A percentile compares a stretch with the other conserved stretches of the same genome.
These are phyloP conservation scores for Diaporthe citri DNA, from an alignment of 2,329 filamentous ascomycete genomes.

Conservation along the genomic window DNA sequence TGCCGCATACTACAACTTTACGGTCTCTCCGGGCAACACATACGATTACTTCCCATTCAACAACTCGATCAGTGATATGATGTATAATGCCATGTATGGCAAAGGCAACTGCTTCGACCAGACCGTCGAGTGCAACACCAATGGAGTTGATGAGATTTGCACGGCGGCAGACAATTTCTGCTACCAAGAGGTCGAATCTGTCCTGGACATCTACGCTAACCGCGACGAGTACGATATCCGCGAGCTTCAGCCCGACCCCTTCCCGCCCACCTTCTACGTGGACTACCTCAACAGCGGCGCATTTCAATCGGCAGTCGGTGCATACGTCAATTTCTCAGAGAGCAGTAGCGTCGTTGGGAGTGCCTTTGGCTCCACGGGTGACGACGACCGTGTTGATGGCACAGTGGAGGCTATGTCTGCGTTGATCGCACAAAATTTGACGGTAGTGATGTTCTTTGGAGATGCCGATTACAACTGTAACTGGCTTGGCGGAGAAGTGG, in stretches of 20 bases:
- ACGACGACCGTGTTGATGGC: slow-evolving; percentile 32
- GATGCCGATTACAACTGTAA: slow-evolving; percentile 40
- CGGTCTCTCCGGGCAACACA: slow-evolving; percentile 67
- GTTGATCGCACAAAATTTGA: slow-evolving; percentile 30
- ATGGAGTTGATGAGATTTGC: slow-evolving; percentile 65
- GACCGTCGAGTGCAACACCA: slow-evolving; percentile 66
- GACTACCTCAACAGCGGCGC: slow-evolving; percentile 69
- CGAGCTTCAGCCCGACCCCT: slow-evolving; percentile 66
- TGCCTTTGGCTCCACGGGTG: slow-evolving; percentile 36
- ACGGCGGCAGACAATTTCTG: slow-evolving; percentile 68
- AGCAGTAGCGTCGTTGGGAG: slow-evolving; percentile 31
- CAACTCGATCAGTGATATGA: slow-evolving; percentile 58
- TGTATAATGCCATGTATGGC: slow-evolving; percentile 72
- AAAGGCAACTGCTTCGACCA: slow-evolving; percentile 71
- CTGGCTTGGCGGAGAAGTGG: slow-evolving; percentile 36
- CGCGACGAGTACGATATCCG: slow-evolving; percentile 73
- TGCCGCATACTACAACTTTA: slow-evolving; percentile 69
- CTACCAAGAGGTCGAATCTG: slow-evolving; percentile 61
- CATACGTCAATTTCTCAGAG: slow-evolving; percentile 44
- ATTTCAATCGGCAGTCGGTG: slow-evolving; percentile 45
- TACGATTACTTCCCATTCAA: slow-evolving; percentile 68
- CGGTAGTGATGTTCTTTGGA: slow-evolving; percentile 35
- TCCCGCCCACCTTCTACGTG: slow-evolving; percentile 67
- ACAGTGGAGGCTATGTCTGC: slow-evolving; percentile 31
- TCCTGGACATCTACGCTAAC: slow-evolving; percentile 63